Evolutionary conservation across 352 stramenopile species (phyloP).

Genomic region (Phytophthora podocarpi): DNA sequence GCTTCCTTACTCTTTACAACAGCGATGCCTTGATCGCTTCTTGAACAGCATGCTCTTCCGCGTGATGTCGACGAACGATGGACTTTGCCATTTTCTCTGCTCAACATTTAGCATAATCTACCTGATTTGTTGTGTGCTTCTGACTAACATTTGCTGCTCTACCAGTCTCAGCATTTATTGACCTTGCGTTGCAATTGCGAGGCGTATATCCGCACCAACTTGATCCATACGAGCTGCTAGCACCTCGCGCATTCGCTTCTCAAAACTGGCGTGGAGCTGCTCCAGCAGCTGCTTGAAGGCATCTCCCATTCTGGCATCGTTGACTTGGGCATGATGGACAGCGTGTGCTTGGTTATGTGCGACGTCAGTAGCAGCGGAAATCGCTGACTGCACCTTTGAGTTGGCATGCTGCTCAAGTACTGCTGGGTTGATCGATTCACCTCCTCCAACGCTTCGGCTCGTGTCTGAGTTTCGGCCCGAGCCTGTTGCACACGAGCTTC

Average conservation of each 20-base stretch:
- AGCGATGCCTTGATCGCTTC: background rate
- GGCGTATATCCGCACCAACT: too few species aligned
- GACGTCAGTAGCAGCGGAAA: constrained; percentile 1
- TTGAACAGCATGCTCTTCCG: background rate
- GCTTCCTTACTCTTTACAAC: background rate
- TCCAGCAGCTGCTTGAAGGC: background rate
- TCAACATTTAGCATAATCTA: background rate
- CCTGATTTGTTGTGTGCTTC: background rate
- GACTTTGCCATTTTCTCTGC: constrained; percentile 11
- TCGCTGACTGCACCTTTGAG: constrained; percentile 2
- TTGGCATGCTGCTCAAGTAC: constrained; percentile 3
- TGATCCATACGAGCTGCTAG: background rate
- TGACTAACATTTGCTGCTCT: background rate
- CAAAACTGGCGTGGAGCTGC: background rate
- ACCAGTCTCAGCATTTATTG: background rate
- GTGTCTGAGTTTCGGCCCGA: background rate
- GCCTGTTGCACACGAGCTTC: background rate
- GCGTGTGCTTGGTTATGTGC: background rate
- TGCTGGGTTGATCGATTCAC: constrained; percentile 1
- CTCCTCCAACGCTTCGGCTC: background rate
- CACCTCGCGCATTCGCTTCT: too few species aligned
- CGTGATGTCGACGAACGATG: constrained; percentile 6
- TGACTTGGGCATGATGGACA: background rate
- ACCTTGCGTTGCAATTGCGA: too few species aligned
- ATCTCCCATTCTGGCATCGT: background rate